Evolutionary conservation across 768 basidiomycete species (phyloP).

Genomic region (Goffeauzyma gilvescens): DNA sequence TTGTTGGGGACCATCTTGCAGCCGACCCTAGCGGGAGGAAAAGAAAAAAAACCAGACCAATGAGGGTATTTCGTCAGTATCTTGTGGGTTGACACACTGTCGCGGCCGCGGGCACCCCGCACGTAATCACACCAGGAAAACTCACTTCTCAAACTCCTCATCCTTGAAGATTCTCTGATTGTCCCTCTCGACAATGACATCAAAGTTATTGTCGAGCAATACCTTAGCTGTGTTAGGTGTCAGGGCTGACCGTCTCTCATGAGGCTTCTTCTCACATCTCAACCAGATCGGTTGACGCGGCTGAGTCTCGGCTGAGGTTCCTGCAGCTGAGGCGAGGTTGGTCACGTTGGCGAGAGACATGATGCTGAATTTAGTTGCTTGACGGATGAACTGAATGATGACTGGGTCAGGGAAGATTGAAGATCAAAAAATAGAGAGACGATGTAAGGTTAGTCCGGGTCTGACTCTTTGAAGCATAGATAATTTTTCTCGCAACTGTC

Average conservation of each 20-base stretch:
- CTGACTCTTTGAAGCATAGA: too few relatives aligned
- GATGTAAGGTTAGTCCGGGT: too few relatives aligned
- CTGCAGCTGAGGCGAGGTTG: slow-evolving; percentile 19
- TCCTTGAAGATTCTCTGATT: slow-evolving; percentile 86
- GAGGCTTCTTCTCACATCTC: slow-evolving; percentile 88
- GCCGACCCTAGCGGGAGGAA: slow-evolving; percentile 46
- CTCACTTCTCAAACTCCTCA: slow-evolving; percentile 77
- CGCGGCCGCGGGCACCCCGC: too few relatives aligned
- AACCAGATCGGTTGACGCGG: slow-evolving; percentile 53
- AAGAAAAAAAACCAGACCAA: too few relatives aligned
- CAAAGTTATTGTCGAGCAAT: slow-evolving; percentile 74
- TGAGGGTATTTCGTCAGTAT: too few relatives aligned
- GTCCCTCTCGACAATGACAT: slow-evolving; percentile 80
- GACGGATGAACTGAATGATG: too few relatives aligned
- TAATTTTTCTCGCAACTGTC: too few relatives aligned
- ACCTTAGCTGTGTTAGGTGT: slow-evolving; percentile 78
- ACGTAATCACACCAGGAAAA: slow-evolving; percentile 15
- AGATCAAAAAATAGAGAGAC: too few relatives aligned
- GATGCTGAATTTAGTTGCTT: too few relatives aligned
- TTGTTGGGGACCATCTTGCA: slow-evolving; percentile 73
- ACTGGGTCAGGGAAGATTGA: too few relatives aligned
- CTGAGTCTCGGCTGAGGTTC: slow-evolving; percentile 25
- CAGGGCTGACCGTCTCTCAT: slow-evolving; percentile 78
- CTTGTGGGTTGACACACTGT: too few relatives aligned
- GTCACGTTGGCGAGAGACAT: not conserved